Evolutionary conservation across 768 basidiomycete genomes (phyloP).

Genomic region (Tricholoma matsutake): DNA sequence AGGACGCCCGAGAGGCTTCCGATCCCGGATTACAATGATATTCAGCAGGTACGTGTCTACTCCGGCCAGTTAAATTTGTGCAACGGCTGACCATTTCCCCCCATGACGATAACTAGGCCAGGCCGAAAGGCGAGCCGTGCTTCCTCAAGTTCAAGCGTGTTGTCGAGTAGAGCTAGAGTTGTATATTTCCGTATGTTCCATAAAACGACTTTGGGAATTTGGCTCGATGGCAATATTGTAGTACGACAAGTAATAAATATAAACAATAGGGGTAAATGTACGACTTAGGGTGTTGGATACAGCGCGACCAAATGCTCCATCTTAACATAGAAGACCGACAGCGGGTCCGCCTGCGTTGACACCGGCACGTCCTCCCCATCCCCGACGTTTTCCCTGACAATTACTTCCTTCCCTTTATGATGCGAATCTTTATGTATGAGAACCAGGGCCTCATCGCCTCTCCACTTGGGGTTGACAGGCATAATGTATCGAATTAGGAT

Average conservation of each 20-base stretch:
- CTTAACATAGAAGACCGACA: constrained; percentile 33
- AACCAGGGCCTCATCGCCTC: constrained; percentile 48
- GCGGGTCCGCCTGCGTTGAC: constrained; percentile 33
- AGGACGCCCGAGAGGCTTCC: constrained; percentile 24
- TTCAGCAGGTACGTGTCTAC: constrained; percentile 20
- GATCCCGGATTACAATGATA: constrained; percentile 29
- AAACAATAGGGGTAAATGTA: too few species aligned
- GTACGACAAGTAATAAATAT: too few species aligned
- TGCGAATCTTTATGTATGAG: constrained; percentile 35
- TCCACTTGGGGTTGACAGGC: constrained; percentile 35
- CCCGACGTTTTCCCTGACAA: constrained; percentile 36
- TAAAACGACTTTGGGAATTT: too few species aligned
- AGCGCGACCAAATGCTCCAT: constrained; percentile 34
- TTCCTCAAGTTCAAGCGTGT: not conserved
- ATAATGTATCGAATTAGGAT: constrained; percentile 40
- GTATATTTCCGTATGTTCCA: too few species aligned
- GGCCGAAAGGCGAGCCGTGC: not conserved
- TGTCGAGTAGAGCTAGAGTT: too few species aligned
- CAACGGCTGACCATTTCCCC: not conserved
- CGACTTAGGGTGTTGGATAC: constrained; percentile 10
- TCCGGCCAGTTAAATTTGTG: not conserved
- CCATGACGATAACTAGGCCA: not conserved
- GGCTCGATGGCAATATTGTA: too few species aligned
- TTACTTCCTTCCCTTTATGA: constrained; percentile 42
- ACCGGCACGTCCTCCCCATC: constrained; percentile 33